Evolutionary conservation across 2,329 filamentous ascomycete genomes (phyloP), one percentile per base, ranked within the genome.

Genomic region (Geosmithia morbida): DNA sequence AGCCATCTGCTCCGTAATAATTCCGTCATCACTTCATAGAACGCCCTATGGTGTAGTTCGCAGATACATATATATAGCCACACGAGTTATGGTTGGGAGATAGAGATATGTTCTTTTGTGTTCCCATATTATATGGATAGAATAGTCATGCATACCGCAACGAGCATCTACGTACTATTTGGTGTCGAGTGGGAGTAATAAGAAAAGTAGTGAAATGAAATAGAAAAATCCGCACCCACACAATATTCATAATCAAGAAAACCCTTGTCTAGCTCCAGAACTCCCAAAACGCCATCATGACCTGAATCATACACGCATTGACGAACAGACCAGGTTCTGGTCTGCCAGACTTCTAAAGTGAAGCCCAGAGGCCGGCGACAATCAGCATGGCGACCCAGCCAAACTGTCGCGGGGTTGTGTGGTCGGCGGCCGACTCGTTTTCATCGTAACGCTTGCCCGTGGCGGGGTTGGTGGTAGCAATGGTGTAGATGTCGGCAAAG

Each of bases 401-500:
- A 61, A 64, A 30, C 53, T 50, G 7, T 57, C 41, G 4, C 51
- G 44, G 13, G 18, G n/a, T 19, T 8, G 33, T 14, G 11, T 17
- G 17, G 20, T 22, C 11, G 17, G 43, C 48, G 16, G 40, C 44
- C 22, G 39, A 43, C 37, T 43, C 37, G 20, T 26, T 45, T 4
- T 47, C 45, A n/a, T 47, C 45, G 41, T 41, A 47, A 16, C 43
- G 39, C 18, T 47, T 47, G 17, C 48, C 48, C 7, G 48, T 49
- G 18, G 17, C 37, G 14, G 48, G 48, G 42, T 49, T 45, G 20
- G 42, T 22, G 41, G 69, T 74, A 46, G 72, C 72, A 56, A 81
- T 73, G 50, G 83, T 80, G 70, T 87, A 96, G 53, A 95, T 70
- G 53, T 82, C 73, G 48, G 85, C 75, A 69, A 92, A 89, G 52